Evolutionary conservation across 805 yeast genomes (phyloP), one percentile per base, ranked within the genome.

Genomic region (Cyberlindnera veronae): DNA sequence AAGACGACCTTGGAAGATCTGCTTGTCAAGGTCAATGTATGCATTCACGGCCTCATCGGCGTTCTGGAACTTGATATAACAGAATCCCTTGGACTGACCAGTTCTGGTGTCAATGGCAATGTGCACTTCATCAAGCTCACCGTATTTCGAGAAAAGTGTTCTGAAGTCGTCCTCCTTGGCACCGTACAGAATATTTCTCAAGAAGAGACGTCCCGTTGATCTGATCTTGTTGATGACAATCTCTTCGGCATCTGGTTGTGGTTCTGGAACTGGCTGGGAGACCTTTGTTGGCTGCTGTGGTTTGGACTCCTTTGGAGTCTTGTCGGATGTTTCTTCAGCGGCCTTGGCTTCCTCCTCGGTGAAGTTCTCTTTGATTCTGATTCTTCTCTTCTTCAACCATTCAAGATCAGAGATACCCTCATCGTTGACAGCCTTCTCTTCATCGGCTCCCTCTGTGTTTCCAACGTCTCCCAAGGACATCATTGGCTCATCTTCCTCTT

Each of bases 1-100:
- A 37, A 93, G 71, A 53, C 99, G 78, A 37, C 99, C 99, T 65
- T 93, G 98, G 69, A 86, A 91, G 58, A 86, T 83, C 55, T 84
- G 84, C 55, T 87, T 89, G 62, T 93, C 99, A 36, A 90, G 68
- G 12, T 71, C 75, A 26, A 72, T 62, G 58, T 71, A 90, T 0
- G 98, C 98, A 21, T 64, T 58, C 1, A 83, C 77, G 0, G 99
- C 99, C 57, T 82, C 81, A 9, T 74, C 73, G 9, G 82, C 70
- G 46, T 76, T 69, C n/a, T 61, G 65, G 57, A 84, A 93, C 57
- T 81, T 79, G 11, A 89, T 72, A 55, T 90, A 90, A 0, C 93
- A 96, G 61, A 88, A 87, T 0, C 99, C 99, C 63, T 93, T 93
- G 2, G 96, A 83, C 52, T 79, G 76, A 10, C 95, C 95, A 0